Base-by-base conservation (phyloP, 805 yeast genomes). In the Starmerella powellii region DNA sequence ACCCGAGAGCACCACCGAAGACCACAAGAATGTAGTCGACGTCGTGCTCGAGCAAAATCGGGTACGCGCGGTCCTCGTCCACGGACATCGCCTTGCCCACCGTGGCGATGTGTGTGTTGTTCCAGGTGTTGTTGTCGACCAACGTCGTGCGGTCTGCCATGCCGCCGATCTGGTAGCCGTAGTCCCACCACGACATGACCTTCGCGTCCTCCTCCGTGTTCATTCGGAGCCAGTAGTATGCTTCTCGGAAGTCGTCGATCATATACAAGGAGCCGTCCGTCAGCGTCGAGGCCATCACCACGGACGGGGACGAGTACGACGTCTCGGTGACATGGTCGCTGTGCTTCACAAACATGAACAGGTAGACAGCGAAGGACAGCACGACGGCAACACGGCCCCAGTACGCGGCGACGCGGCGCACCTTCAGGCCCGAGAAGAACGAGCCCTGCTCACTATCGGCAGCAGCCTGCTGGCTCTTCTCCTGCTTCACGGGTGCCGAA, bases 171-270 rank as follows among this genome's bases (percentile, higher is more conserved):
- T 91, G 99, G 64, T 91, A 91, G 42, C 99, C 99, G 59, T 93
- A 93, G 68, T 93, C 98, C 99, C 99, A 91, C 98, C 99, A 91
- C 10, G 96, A 80, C 80, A 93, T 85, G 47, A 91, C 81, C 63
- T 83, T 87, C 28, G 96, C 82, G 60, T 91, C 97, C 61, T 91
- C 95, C 3, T 82, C 77, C 1, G 98, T 91, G 66, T 91, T 91
- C 95, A 88, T 87, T 58, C 98, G 78, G 55, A 91, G 70, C 98
- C 98, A 91, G 63, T 88, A 91, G 68, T 91, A 91, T 10, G 97
- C 98, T 69, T 91, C 99, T 65, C 99, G 78, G 70, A 80, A 91
- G 63, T 91, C 99, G 63, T 91, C 99, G 57, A 91, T 91, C 52
- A 88, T 66, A 46, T 72, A 70, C 52, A 74, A 79, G 15, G 83